Percentiles rank a stretch among this genome's conserved stretches.
Conservation (phyloP, 2,329 filamentous ascomycete genomes). For the Capronia epimyces region DNA sequence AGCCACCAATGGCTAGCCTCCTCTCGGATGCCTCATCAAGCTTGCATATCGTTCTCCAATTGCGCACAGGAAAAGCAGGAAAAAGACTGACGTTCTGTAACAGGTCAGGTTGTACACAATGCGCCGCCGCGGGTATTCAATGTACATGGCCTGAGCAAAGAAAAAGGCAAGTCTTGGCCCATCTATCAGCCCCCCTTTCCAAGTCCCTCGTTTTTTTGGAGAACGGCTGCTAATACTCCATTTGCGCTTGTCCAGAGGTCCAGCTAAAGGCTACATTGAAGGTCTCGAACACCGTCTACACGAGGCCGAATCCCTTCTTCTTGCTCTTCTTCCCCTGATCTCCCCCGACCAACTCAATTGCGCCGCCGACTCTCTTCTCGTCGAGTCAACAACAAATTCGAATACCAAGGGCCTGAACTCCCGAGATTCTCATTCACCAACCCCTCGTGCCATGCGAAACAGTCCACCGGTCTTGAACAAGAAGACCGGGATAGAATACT, state of each 20-base stretch:
- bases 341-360: conserved; percentile 33
- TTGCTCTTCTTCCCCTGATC: conserved; percentile 36
- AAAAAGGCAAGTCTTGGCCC: conserved; percentile 18
- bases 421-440: conserved; percentile 22
- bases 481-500: conserved; percentile 37
- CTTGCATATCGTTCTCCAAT: neutral
- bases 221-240: neutral
- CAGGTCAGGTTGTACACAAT: conserved; percentile 26
- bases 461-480: conserved; percentile 25
- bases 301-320: conserved; percentile 39
- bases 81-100: conserved; percentile 10
- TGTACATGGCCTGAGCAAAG: conserved; percentile 28
- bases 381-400: conserved; percentile 1
- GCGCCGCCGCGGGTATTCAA: conserved; percentile 21
- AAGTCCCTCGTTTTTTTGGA: neutral
- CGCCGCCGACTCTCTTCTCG: conserved; percentile 23
- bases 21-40: too few relatives aligned
- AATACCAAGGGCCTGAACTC: conserved; percentile 7
- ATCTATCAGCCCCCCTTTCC: neutral
- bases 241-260: conserved; percentile 34
- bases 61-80: neutral
- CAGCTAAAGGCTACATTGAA: conserved; percentile 45
- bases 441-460: conserved; percentile 15
- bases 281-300: conserved; percentile 41
- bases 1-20: conserved; percentile 7